Evolutionary conservation across 2,329 filamentous ascomycete genomes (phyloP).

Genomic region (Penicillium sp.): DNA sequence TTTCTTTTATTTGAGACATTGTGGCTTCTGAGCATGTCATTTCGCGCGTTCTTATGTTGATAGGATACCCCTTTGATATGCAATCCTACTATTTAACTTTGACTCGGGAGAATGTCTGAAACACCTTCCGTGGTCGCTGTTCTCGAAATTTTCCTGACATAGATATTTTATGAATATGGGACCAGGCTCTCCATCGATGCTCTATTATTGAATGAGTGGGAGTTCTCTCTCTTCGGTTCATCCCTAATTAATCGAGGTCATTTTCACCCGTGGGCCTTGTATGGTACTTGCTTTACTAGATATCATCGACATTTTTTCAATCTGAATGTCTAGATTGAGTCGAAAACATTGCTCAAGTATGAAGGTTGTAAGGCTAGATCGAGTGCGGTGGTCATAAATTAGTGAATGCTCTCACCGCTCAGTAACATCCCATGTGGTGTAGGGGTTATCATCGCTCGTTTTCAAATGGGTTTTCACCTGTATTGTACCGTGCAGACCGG

Average conservation of each 20-base stretch:
- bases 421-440: background rate
- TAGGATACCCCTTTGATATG: constrained; percentile 7
- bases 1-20: background rate
- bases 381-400: background rate
- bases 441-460: background rate
- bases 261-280: no score
- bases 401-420: background rate
- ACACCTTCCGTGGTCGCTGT: background rate
- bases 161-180: no score
- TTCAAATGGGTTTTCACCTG: background rate
- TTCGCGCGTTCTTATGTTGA: background rate
- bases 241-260: no score
- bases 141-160: no score
- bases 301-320: no score
- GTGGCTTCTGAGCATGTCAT: background rate
- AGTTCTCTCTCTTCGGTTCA: no score
- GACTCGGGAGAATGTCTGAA: background rate
- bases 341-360: no score
- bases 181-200: no score
- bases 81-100: constrained; percentile 1
- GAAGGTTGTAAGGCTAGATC: no score
- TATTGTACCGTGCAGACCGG: background rate
- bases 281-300: no score
- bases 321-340: no score
- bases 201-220: no score